These are phyloP conservation scores for Phalaenopsis aphrodite DNA, from an alignment of 106 monocot species.

Conservation along the genomic window DNA sequence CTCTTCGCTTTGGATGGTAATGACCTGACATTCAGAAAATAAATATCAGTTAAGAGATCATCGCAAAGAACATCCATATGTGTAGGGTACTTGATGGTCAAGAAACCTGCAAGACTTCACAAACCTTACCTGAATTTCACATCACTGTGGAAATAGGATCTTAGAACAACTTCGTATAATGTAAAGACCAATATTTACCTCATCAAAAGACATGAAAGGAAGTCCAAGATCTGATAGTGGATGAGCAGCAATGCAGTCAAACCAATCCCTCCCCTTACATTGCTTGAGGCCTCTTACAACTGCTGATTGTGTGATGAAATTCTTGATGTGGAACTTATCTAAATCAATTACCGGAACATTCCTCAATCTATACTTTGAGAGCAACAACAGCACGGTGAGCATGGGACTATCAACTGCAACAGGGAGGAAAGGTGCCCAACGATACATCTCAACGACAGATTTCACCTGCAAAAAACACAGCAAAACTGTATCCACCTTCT, in stretches of 20 bases:
- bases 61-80: background rate
- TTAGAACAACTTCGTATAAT: background rate
- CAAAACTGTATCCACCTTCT: background rate
- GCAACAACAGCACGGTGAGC: slow-evolving; percentile 83
- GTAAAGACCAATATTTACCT: slow-evolving; percentile 35
- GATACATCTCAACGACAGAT: slow-evolving; percentile 49
- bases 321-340: slow-evolving; percentile 48
- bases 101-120: too few species aligned
- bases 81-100: too few species aligned
- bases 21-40: slow-evolving; percentile 40
- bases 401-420: slow-evolving; percentile 63
- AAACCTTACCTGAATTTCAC: background rate
- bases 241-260: slow-evolving; percentile 64
- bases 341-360: slow-evolving; percentile 83
- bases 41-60: background rate
- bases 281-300: slow-evolving; percentile 66
- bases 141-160: background rate
- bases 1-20: slow-evolving; percentile 60
- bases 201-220: slow-evolving; percentile 81
- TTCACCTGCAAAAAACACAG: slow-evolving; percentile 46
- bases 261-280: slow-evolving; percentile 90
- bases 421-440: slow-evolving; percentile 85
- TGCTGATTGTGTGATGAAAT: slow-evolving; percentile 93
- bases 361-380: slow-evolving; percentile 88
- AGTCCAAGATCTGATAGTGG: slow-evolving; percentile 80